A percentile compares a stretch with the other conserved stretches of the same genome.
These are phyloP conservation scores for Debaryomyces tyrocola DNA, from an alignment of 805 yeast genomes.

Conservation along the genomic window DNA sequence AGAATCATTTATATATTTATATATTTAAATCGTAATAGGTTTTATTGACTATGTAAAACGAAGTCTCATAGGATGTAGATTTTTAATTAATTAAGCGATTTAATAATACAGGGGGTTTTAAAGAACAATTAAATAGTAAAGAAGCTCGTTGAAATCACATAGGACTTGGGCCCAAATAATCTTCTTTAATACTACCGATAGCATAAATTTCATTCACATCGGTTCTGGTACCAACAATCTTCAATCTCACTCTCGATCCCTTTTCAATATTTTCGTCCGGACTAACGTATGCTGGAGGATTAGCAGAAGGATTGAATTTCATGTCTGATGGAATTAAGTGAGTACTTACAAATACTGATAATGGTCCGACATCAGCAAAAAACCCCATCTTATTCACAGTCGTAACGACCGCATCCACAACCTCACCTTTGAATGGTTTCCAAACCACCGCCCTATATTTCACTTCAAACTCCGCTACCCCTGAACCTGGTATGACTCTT, in stretches of 20 bases:
- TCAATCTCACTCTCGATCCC: constrained; percentile 89
- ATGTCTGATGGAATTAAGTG: constrained; percentile 93
- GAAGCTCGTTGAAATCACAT: constrained; percentile 17
- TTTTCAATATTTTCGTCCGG: constrained; percentile 94
- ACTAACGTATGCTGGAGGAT: constrained; percentile 97
- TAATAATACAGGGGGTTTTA: background rate
- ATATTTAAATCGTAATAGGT: background rate
- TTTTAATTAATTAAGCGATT: background rate
- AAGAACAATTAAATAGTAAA: background rate
- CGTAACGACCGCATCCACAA: constrained; percentile 94
- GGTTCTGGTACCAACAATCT: constrained; percentile 95
- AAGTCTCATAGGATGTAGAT: background rate
- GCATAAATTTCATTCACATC: constrained; percentile 98
- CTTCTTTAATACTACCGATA: constrained; percentile 97
- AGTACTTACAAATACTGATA: constrained; percentile 90
- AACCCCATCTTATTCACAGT: constrained; percentile 94
- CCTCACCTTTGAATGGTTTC: constrained; percentile 99
- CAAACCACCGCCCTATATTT: constrained; percentile 95
- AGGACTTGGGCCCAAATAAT: constrained; percentile 83
- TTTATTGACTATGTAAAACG: background rate
- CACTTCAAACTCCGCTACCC: constrained; percentile 95
- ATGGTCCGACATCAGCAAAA: constrained; percentile 97
- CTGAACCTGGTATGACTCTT: constrained; percentile 83
- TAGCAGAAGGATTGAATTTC: constrained; percentile 90
- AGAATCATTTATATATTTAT: background rate